phyloP scores from a whole-genome alignment of 2,329 filamentous ascomycete genomes.

The Phialophora macrospora region DNA sequence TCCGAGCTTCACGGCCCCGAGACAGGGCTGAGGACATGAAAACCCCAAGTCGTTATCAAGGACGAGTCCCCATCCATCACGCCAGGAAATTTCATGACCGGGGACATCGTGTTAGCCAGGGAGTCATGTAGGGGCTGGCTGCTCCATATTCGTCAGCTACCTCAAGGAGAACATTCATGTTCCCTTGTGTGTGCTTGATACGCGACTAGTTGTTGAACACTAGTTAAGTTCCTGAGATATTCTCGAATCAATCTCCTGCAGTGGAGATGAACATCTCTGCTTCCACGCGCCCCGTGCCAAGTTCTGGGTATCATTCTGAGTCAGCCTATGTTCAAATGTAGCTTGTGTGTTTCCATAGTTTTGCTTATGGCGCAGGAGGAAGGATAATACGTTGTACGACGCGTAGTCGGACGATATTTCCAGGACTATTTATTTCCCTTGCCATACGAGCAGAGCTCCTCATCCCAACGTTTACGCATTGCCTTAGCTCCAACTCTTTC shows the following conservation, averaged over 20 bases:
- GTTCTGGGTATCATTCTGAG: neutral
- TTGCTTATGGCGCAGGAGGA: too few relatives aligned
- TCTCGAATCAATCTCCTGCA: too few relatives aligned
- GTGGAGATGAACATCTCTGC: neutral
- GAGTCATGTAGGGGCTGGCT: neutral
- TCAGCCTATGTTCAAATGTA: neutral
- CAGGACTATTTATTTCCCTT: too few relatives aligned
- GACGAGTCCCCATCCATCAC: neutral
- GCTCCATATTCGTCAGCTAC: neutral
- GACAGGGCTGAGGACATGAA: neutral
- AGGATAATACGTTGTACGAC: too few relatives aligned
- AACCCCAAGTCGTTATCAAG: neutral
- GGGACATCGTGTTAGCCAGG: neutral
- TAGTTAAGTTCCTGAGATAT: neutral
- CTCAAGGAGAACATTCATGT: neutral
- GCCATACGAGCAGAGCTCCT: too few relatives aligned
- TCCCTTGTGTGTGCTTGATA: neutral
- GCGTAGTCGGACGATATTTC: too few relatives aligned
- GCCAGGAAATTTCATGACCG: neutral
- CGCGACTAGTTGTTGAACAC: neutral
- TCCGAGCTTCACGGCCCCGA: neutral
- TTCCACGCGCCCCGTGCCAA: neutral
- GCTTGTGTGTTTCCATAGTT: too few relatives aligned
- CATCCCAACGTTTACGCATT: too few relatives aligned
- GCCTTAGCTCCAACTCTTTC: too few relatives aligned